Evolutionary conservation across 2,329 filamentous ascomycete genomes (phyloP).

Genomic region (Chrysosporium queenslandicum): DNA sequence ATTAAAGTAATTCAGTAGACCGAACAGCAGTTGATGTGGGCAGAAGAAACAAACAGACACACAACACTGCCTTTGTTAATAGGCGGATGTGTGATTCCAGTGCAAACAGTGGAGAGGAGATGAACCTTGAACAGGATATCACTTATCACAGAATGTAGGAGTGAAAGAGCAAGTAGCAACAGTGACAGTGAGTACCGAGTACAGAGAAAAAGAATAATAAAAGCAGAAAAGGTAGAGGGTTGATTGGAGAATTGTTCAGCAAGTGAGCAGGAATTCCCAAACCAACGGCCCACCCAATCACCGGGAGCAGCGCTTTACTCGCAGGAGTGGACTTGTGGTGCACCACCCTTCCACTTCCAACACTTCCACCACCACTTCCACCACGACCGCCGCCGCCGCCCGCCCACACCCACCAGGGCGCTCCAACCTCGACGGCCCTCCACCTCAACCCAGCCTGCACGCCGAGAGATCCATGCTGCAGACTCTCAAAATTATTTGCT

Average conservation of each 20-base stretch:
- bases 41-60: no score
- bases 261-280: background rate
- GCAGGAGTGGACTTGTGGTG: no score
- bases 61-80: no score
- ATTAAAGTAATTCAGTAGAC: background rate
- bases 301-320: background rate
- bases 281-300: background rate
- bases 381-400: no score
- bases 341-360: no score
- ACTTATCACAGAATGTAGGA: no score
- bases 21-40: no score
- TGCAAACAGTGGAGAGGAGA: background rate
- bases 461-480: slow-evolving; percentile 6
- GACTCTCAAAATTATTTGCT: slow-evolving; percentile 6
- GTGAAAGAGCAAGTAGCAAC: background rate
- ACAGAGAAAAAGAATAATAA: background rate
- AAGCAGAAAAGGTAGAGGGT: background rate
- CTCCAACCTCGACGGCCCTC: background rate
- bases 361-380: no score
- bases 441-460: background rate
- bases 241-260: background rate
- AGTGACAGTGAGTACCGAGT: background rate
- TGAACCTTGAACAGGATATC: no score
- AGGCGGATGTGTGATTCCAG: background rate
- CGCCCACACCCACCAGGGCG: background rate